Evolutionary conservation across 495 filamentous ascomycete genomes (phyloP).

Genomic region (Mycothermus thermophilus): DNA sequence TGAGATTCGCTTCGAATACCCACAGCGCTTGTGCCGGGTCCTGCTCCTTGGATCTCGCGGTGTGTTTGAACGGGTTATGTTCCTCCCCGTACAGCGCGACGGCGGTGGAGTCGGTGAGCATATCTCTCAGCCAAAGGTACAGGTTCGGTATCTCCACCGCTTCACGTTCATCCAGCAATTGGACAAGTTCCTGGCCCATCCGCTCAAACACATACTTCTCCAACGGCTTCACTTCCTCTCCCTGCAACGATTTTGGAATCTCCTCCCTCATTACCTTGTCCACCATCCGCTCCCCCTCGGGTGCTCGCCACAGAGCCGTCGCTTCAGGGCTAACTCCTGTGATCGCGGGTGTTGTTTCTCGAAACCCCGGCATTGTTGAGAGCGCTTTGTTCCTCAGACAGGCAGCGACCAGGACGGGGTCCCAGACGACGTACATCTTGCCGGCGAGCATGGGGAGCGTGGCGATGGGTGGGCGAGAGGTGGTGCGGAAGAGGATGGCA

Average conservation of each 20-base stretch:
- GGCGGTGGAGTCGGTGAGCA: constrained; percentile 1
- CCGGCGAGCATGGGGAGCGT: constrained; percentile 16
- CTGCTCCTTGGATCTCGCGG: too few species aligned
- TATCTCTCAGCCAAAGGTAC: constrained; percentile 4
- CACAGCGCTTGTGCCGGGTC: constrained; percentile 2
- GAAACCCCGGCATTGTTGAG: constrained; percentile 2
- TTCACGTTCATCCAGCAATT: too few species aligned
- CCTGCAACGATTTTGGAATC: neutral
- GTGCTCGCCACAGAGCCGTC: neutral
- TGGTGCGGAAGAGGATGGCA: constrained; percentile 3
- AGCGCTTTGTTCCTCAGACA: constrained; percentile 8
- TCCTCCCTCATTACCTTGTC: neutral
- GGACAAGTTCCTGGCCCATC: too few species aligned
- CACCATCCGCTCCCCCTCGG: neutral
- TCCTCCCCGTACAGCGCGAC: constrained; percentile 5
- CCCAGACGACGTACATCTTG: constrained; percentile 15
- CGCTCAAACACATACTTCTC: too few species aligned
- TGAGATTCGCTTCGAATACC: constrained; percentile 1
- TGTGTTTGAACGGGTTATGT: neutral
- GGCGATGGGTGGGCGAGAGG: constrained; percentile 7
- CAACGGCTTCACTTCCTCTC: neutral
- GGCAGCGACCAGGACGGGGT: constrained; percentile 7
- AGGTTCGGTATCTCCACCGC: constrained; percentile 1
- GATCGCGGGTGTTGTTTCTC: neutral
- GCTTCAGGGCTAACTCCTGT: neutral